Evolutionary conservation across 257 asterid species (phyloP).

Genomic region (Lavandula angustifolia): DNA sequence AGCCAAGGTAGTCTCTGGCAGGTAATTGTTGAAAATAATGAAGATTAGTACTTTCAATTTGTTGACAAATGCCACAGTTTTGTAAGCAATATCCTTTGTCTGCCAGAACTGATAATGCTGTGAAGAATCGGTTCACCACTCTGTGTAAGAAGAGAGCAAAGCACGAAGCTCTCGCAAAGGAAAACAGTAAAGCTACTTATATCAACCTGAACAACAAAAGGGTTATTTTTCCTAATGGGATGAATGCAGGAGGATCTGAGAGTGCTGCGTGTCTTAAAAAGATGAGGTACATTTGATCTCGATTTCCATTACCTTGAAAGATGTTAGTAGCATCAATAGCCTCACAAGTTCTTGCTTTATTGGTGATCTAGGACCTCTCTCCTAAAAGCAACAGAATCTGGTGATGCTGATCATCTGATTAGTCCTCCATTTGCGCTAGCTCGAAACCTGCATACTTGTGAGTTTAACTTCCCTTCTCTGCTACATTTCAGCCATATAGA

Average conservation of each 20-base stretch:
- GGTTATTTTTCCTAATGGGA: conserved; percentile 60
- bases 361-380: conserved; percentile 48
- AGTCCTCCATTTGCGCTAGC: conserved; percentile 74
- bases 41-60: conserved; percentile 15
- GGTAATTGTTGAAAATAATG: conserved; percentile 50
- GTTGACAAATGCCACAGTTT: conserved; percentile 7
- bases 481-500: conserved; percentile 25
- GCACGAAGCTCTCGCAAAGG: conserved; percentile 83
- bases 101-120: conserved; percentile 96
- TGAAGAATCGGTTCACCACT: conserved; percentile 95
- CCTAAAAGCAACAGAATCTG: conserved; percentile 42
- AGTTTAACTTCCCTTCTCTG: conserved; percentile 38
- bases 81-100: conserved; percentile 2
- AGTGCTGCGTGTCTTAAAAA: conserved; percentile 58
- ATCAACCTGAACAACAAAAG: conserved; percentile 83
- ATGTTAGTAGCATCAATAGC: conserved; percentile 11
- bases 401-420: conserved; percentile 44
- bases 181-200: conserved; percentile 57
- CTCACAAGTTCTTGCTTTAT: conserved; percentile 22
- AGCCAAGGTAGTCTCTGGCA: conserved; percentile 99
- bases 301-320: conserved; percentile 16
- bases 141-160: conserved; percentile 95
- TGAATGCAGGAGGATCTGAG: conserved; percentile 49
- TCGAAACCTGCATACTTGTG: conserved; percentile 51
- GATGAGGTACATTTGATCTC: conserved; percentile 55